Evolutionary conservation across 2,329 filamentous ascomycete species (phyloP), one percentile per base, ranked within the genome.

Genomic region (Juglanconis oblonga): DNA sequence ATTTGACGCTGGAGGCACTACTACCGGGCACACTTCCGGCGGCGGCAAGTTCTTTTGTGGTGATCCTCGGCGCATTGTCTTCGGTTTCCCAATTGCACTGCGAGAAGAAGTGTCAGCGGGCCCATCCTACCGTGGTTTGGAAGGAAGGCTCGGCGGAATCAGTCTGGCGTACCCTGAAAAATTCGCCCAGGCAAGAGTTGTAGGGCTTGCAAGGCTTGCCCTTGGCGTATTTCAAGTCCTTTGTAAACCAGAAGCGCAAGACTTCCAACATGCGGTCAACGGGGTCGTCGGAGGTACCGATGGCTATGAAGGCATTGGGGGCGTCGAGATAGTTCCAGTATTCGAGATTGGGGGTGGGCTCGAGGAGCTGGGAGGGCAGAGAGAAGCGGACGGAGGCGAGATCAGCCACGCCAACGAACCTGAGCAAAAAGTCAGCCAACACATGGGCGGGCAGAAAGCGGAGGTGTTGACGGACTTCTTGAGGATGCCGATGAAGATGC

Each of bases 271-370:
- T 97, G 67, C 95, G 92, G 68, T 95, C 94, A 58, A 98, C 80
- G 10, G 90, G 85, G 68, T 98, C 92, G 68, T 98, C 90, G 17
- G 94, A 95, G 68, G 94, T 94, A 68, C 94, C 95, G 69, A 89
- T 89, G 50, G 84, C 84, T 65, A 86, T 78, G 65, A 99, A 97
- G 52, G 93, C 91, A 74, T 96, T 96, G 29, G 94, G 94, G 67
- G 92, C 86, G 76, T 99, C 95, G 72, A 99, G 82, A 71, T 99
- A 99, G 71, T 96, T 96, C 95, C 95, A 99, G 78, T 98, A 99
- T 79, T 99, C 95, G 72, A 99, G 81, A 74, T 99, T 99, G 55
- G 95, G 95, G 4, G 91, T 96, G 40, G 95, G 95, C 75, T 99
- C 95, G 70, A 99, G 85, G 48, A 99, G 87, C 76, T 98, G 94